Conservation (phyloP, 2,329 filamentous ascomycete genomes). For the Epichloe elymi region DNA sequence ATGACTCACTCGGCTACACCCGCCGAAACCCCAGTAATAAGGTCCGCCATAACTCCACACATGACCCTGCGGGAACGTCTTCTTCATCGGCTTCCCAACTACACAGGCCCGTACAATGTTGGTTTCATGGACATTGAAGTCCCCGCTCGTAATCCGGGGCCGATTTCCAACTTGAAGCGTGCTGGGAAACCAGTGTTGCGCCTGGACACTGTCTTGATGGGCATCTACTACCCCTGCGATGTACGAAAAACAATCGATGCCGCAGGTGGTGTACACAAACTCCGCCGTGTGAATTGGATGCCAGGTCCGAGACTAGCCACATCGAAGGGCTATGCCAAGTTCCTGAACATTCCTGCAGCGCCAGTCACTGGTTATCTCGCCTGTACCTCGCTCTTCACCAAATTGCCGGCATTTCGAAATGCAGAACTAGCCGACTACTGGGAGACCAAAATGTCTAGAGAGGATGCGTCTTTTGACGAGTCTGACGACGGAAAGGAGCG, state of each 20-base stretch:
- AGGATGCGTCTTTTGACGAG: slow-evolving; percentile 20
- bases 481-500: slow-evolving; percentile 9
- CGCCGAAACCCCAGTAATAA: slow-evolving; percentile 2
- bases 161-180: slow-evolving; percentile 27
- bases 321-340: slow-evolving; percentile 49
- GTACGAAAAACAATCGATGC: slow-evolving; percentile 14
- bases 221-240: slow-evolving; percentile 51
- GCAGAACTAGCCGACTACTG: slow-evolving; percentile 41
- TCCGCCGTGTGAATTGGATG: slow-evolving; percentile 47
- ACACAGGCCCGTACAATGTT: slow-evolving; percentile 53
- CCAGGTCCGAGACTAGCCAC: slow-evolving; percentile 42
- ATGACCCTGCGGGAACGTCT: slow-evolving; percentile 24
- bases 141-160: slow-evolving; percentile 31
- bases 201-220: slow-evolving; percentile 46
- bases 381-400: slow-evolving; percentile 48
- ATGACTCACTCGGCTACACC: slow-evolving; percentile 1
- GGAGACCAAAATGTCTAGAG: slow-evolving; percentile 27
- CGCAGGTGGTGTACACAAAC: slow-evolving; percentile 22
- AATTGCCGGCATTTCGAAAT: slow-evolving; percentile 51
- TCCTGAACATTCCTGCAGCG: slow-evolving; percentile 37
- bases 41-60: slow-evolving; percentile 14
- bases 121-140: slow-evolving; percentile 57
- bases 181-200: slow-evolving; percentile 26
- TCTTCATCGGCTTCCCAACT: slow-evolving; percentile 40
- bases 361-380: slow-evolving; percentile 40